phyloP scores from a whole-genome alignment of 305 asterid species.

The Fraxinus latifolia region DNA sequence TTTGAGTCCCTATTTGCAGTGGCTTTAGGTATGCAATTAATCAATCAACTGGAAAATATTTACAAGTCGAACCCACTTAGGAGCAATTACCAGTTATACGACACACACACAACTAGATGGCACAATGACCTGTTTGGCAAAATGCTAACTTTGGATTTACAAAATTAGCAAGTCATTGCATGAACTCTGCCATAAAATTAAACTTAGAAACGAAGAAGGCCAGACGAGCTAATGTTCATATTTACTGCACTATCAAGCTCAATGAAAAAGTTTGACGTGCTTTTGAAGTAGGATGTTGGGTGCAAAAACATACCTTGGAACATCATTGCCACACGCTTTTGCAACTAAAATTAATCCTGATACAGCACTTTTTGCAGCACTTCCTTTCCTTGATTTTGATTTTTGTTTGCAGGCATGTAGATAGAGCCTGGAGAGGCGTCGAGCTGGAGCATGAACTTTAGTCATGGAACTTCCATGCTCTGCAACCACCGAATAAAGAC shows the following conservation, averaged over 20 bases:
- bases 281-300: neutral
- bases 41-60: neutral
- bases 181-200: neutral
- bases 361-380: constrained; percentile 63
- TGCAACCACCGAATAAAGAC: constrained; percentile 72
- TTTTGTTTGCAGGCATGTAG: constrained; percentile 53
- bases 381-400: constrained; percentile 40
- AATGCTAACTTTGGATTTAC: neutral
- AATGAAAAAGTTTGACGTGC: neutral
- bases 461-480: constrained; percentile 76
- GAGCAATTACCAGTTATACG: neutral
- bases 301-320: constrained; percentile 53
- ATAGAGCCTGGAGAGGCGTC: constrained; percentile 77
- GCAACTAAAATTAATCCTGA: constrained; percentile 73
- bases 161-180: neutral
- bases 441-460: constrained; percentile 87
- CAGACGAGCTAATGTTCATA: neutral
- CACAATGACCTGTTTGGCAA: neutral
- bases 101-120: neutral
- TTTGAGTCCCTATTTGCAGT: neutral
- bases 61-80: neutral
- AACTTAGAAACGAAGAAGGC: neutral
- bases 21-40: neutral
- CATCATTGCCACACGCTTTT: constrained; percentile 85
- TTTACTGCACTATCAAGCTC: neutral